Base-by-base conservation (phyloP, 2,329 filamentous ascomycete genomes). In the Laburnicola sp. region DNA sequence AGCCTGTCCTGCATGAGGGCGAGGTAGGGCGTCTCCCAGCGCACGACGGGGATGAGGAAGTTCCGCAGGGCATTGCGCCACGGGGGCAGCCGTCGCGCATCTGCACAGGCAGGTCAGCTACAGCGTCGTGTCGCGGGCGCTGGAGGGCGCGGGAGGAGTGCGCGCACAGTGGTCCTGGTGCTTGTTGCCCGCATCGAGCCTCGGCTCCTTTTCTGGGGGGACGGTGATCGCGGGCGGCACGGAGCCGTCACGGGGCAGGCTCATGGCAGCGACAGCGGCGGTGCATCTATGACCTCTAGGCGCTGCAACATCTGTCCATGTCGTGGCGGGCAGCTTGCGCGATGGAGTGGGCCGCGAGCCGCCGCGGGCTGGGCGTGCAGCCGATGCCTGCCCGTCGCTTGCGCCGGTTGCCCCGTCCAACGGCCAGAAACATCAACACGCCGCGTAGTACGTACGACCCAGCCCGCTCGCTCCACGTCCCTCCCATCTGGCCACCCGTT, bases 11-110 rank as follows among this genome's bases (percentile, higher is more conserved):
- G 94, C 68, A 96, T 77, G 76, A 84, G 87, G 50, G 93, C 93
- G 16, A 99, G 85, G 74, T 96, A 94, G 1, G 92, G 93, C 27
- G 94, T 99, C 78, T 99, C 94, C 87, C 87, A 92, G 71, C 94
- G 86, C 49, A 97, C 86, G 51, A 97, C 80, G 56, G 93, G 93
- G 52, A 99, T 86, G 51, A 93, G 80, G 63, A 78, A 79, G 72
- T 96, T 87, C 71, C 94, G 90, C 62, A 96, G 76, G 56, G 79
- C 78, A 77, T 97, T 96, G 65, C 94, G 87, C 94, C 94, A 97
- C 81, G 75, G 74, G 48, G 94, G 92, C 51, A 99, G 84, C 60
- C 86, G 86, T 71, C 85, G 84, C 68, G 88, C 91, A 75, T 96
- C 91, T 96, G 67, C 56, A 54, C 9, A 40, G 42, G 42, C 52